Base-by-base conservation (phyloP, 2,329 filamentous ascomycete genomes). In the Colletotrichum agaves region DNA sequence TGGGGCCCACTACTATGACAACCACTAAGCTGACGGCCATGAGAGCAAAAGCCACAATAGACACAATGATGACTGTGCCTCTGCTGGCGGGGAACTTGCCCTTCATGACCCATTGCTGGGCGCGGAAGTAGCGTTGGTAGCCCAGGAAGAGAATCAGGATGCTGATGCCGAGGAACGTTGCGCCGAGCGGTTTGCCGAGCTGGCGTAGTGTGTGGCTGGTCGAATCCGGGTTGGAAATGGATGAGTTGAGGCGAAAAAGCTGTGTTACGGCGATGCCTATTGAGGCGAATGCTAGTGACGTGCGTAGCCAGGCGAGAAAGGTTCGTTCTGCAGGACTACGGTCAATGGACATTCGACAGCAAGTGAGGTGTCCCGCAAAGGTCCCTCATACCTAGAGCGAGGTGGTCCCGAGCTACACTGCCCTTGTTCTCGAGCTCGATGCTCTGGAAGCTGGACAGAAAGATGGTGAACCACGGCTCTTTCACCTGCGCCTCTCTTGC, bases 361-460 rank as follows among this genome's bases (percentile, higher is more conserved):
- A 17, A n/a, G 4, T 15, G 11, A 21, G 23, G 44, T 21, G 17
- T 10, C 17, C 19, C 13, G 13, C 35, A 15, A 17, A 4, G 47
- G 31, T 4, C 21, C 21, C 3, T n/a, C 67, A 17, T 80, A 94
- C 92, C 92, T 55, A 96, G 80, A 21, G 93, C 93, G 62, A 96
- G 81, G 80, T 96, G 93, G 78, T 96, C 93, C 74, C 93, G 84
- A 11, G 93, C 93, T 43, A 95, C 92, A 75, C 90, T 93, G 43
- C 93, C 93, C 78, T 93, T 95, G 75, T 96, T 96, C 78, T 96
- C 93, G 68, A 96, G 79, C 81, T 95, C 92, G 58, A 96, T 85
- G 5, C 87, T 87, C 73, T 82, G 83, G 59, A 90, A 84, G 64
- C 82, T 78, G 7, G 76, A 79, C 23, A 83, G 72, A 43, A 87